A percentile compares a stretch with the other conserved stretches of the same genome.
Evolutionary conservation across 2,329 filamentous ascomycete species (phyloP).

Genomic region (Calonectria henricotiae): DNA sequence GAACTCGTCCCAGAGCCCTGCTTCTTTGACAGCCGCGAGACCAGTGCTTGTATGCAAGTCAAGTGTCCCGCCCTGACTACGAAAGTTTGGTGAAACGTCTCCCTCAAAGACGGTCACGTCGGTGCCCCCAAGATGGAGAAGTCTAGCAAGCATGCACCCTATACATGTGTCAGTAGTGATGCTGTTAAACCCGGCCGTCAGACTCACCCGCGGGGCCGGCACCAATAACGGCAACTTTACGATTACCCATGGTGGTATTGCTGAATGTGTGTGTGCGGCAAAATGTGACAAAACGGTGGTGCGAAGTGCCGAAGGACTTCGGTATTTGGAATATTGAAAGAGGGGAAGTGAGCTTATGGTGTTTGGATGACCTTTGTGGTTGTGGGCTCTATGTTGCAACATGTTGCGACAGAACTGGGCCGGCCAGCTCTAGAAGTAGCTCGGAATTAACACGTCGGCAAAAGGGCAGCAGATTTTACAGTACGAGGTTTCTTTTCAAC

Average conservation of each 20-base stretch:
- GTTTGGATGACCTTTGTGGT: not conserved
- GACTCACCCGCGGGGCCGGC: slow-evolving; percentile 53
- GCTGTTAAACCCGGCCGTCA: not conserved
- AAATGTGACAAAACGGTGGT: not conserved
- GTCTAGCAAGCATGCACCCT: slow-evolving; percentile 61
- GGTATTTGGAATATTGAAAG: slow-evolving; percentile 1
- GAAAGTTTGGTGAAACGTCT: slow-evolving; percentile 62
- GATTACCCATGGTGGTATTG: slow-evolving; percentile 42
- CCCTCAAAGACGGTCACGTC: slow-evolving; percentile 68
- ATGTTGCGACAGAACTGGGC: not conserved
- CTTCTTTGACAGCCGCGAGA: slow-evolving; percentile 67
- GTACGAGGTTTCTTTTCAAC: not conserved
- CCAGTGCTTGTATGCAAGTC: slow-evolving; percentile 70
- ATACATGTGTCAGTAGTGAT: not conserved
- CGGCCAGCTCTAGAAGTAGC: not conserved
- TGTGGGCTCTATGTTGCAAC: not conserved
- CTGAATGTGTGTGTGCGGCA: not conserved
- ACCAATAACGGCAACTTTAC: slow-evolving; percentile 52
- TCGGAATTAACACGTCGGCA: not conserved
- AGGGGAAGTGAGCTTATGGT: too few relatives aligned
- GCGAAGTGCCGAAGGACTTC: not conserved
- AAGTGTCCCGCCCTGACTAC: slow-evolving; percentile 69
- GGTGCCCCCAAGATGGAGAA: slow-evolving; percentile 66
- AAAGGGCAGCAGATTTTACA: not conserved
- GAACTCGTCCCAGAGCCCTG: slow-evolving; percentile 68